Base-by-base conservation (phyloP, 805 yeast genomes). In the Saccharomycopsis lassenensis region DNA sequence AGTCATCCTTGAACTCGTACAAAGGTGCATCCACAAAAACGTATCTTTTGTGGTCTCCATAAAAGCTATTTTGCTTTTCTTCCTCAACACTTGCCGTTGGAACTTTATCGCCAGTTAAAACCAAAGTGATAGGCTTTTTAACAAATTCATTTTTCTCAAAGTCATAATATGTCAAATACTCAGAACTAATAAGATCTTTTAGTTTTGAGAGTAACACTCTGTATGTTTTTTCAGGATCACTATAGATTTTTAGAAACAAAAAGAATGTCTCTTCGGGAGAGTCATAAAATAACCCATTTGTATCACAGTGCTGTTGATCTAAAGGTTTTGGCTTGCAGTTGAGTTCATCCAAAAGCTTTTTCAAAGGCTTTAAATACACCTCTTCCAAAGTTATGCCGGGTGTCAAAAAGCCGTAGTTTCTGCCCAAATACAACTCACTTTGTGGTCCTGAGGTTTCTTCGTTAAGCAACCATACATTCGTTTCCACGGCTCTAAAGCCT, bases 401-500 rank as follows among this genome's bases (percentile, higher is more conserved):
- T 24, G 61, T 56, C 41, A 79, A 54, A 30, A 65, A 65, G 4
- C 60, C 58, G 37, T 60, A 58, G 41, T 69, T 69, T 50, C 77
- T 85, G 2, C 85, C 86, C 19, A 79, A 79, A 34, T 66, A 75
- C 11, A 76, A 52, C 26, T 62, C 63, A 30, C 57, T 48, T 8
- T 45, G 41, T 24, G 58, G 58, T 10, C 54, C 57, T 3, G 55
- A 47, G 4, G 56, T 53, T 35, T 63, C 36, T 61, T 61, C 23
- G 60, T 33, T 38, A 7, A 54, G 48, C 32, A 55, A 54, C 80
- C 78, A 75, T 11, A 74, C 64, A 46, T 77, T 84, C 14, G 77
- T 76, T 53, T 77, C 85, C 1, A 77, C 61, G 35, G 77, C 68
- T 28, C 61, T 59, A 24, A 70, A 62, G 2, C 84, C 85, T 16